phyloP scores from a whole-genome alignment of 345 rosid genomes.

The Corchorus olitorius region DNA sequence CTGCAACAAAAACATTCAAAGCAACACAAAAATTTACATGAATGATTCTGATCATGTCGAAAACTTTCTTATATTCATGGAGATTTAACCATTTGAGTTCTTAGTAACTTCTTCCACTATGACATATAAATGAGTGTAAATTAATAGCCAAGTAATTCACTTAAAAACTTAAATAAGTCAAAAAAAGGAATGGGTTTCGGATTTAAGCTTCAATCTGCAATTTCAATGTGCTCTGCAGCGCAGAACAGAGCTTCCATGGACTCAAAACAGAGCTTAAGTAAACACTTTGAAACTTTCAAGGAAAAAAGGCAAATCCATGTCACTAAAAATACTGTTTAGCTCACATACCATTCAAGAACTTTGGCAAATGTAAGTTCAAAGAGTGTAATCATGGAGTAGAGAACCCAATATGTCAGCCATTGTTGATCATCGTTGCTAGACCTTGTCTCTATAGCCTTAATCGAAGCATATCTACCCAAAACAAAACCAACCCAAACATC shows the following conservation, averaged over 20 bases:
- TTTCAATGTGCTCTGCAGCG: no score
- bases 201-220: no score
- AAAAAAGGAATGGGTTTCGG: no score
- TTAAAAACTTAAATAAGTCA: no score
- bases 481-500: not conserved
- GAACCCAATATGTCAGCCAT: constrained; percentile 89
- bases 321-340: not conserved
- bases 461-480: constrained; percentile 61
- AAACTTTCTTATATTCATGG: no score
- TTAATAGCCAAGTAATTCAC: no score
- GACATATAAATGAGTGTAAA: no score
- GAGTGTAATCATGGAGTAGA: constrained; percentile 74
- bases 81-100: no score
- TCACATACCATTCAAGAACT: constrained; percentile 52
- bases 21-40: not conserved
- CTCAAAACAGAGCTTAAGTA: no score
- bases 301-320: not conserved
- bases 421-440: constrained; percentile 65
- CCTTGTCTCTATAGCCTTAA: constrained; percentile 73
- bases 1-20: constrained; percentile 26
- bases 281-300: not conserved
- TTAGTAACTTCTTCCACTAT: no score
- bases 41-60: no score
- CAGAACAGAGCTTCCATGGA: no score
- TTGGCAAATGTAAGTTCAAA: constrained; percentile 76